These are phyloP conservation scores for Endoconidiophora polonica DNA, from an alignment of 2,329 filamentous ascomycete genomes.

Conservation along the genomic window DNA sequence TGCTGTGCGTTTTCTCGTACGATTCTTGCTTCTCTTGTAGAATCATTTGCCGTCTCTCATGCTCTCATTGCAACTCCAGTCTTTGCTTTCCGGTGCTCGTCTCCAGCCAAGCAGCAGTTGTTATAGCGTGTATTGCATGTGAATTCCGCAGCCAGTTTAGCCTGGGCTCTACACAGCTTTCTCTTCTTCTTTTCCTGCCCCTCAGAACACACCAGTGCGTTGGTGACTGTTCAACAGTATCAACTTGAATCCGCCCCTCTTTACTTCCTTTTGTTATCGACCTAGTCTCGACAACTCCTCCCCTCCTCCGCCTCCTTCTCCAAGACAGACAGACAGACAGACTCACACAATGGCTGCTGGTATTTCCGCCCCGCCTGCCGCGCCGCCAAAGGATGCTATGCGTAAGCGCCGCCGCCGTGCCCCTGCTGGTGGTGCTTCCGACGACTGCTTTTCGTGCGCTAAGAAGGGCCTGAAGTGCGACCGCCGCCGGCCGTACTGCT, in stretches of 20 bases:
- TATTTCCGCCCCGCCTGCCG: conserved; percentile 35
- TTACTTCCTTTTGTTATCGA: background rate
- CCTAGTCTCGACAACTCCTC: background rate
- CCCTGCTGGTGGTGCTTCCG: conserved; percentile 71
- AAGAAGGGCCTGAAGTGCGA: conserved; percentile 78
- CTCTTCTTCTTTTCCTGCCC: too few relatives aligned
- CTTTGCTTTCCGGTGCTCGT: too few relatives aligned
- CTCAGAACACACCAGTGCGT: background rate
- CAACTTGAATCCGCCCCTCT: background rate
- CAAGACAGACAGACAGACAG: background rate
- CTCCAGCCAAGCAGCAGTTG: too few relatives aligned
- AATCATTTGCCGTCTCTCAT: background rate
- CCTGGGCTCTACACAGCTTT: too few relatives aligned
- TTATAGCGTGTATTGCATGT: too few relatives aligned
- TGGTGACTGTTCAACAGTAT: background rate
- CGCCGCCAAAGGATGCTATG: conserved; percentile 28
- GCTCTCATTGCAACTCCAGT: background rate
- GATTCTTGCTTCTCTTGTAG: background rate
- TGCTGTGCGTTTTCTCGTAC: background rate
- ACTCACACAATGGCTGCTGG: conserved; percentile 12
- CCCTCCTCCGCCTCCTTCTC: background rate
- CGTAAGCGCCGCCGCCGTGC: conserved; percentile 65
- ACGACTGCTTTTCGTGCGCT: conserved; percentile 89
- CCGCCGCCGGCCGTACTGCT: conserved; percentile 82
- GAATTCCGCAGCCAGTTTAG: too few relatives aligned